Percentiles rank a stretch among this genome's conserved stretches.
Evolutionary conservation across 192 early-diverging fungal genomes (phyloP).

Genomic region (Backusella macrospora): DNA sequence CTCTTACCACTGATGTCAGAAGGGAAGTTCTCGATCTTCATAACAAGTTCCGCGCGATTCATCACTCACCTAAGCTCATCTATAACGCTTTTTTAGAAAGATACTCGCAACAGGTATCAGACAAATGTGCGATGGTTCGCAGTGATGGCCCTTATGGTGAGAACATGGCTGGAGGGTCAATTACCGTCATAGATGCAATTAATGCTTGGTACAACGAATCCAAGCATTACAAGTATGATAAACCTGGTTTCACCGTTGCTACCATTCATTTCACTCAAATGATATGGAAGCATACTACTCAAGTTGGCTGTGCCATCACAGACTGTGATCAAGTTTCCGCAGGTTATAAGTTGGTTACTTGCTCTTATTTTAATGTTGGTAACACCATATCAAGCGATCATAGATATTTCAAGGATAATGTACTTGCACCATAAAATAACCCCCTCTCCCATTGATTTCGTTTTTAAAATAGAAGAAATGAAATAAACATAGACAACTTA

Average conservation of each 20-base stretch:
- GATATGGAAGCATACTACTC: slow-evolving; percentile 40
- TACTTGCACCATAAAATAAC: slow-evolving; percentile 18
- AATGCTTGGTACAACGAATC: slow-evolving; percentile 50
- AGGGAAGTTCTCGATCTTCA: slow-evolving; percentile 35
- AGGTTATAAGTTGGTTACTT: slow-evolving; percentile 43
- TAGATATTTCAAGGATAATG: slow-evolving; percentile 38
- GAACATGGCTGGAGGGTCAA: slow-evolving; percentile 50
- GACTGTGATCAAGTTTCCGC: slow-evolving; percentile 17
- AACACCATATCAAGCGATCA: slow-evolving; percentile 32
- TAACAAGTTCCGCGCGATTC: slow-evolving; percentile 46
- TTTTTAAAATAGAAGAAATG: not conserved
- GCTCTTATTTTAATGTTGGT: slow-evolving; percentile 47
- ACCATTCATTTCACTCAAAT: slow-evolving; percentile 56
- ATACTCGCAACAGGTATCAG: slow-evolving; percentile 45
- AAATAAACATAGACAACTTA: too few species aligned
- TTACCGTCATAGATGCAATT: slow-evolving; percentile 32
- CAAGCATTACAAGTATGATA: slow-evolving; percentile 44
- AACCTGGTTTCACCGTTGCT: slow-evolving; percentile 33
- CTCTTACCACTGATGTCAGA: not conserved
- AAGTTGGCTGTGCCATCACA: slow-evolving; percentile 41
- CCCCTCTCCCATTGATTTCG: not conserved
- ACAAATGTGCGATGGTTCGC: slow-evolving; percentile 46
- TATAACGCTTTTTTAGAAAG: slow-evolving; percentile 42
- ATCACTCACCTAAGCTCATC: slow-evolving; percentile 41
- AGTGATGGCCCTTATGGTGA: slow-evolving; percentile 45